These are phyloP conservation scores for Hygrocybe punicea DNA, from an alignment of 768 basidiomycete species.

Conservation along the genomic window DNA sequence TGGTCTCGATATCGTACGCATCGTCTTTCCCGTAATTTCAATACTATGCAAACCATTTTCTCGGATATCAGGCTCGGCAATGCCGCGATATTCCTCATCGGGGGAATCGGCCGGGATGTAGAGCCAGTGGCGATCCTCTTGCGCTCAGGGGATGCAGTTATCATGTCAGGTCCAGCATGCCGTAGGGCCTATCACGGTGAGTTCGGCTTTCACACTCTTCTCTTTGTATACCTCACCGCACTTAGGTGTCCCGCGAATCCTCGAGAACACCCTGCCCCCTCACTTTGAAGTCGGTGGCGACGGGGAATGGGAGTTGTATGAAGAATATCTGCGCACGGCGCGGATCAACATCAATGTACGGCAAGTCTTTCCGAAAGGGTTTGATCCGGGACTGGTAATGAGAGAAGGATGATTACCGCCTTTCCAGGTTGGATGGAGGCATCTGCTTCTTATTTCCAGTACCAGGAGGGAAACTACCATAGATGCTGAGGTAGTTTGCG, in stretches of 20 bases:
- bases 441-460: too few relatives aligned
- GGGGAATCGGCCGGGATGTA: slow-evolving; percentile 71
- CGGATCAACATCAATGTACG: slow-evolving; percentile 91
- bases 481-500: too few relatives aligned
- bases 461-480: too few relatives aligned
- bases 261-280: slow-evolving; percentile 74
- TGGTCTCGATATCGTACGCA: slow-evolving; percentile 89
- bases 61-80: slow-evolving; percentile 71
- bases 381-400: slow-evolving; percentile 32
- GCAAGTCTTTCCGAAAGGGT: slow-evolving; percentile 80
- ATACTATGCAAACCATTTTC: not conserved
- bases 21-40: too few relatives aligned
- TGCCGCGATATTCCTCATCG: slow-evolving; percentile 86
- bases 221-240: not conserved
- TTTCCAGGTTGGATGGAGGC: not conserved
- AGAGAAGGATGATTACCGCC: not conserved
- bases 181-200: slow-evolving; percentile 91
- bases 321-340: slow-evolving; percentile 59
- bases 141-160: slow-evolving; percentile 84
- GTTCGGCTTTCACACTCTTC: slow-evolving; percentile 15
- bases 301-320: slow-evolving; percentile 58
- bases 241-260: slow-evolving; percentile 79
- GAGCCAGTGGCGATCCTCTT: slow-evolving; percentile 80
- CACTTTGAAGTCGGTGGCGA: slow-evolving; percentile 42
- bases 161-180: slow-evolving; percentile 88